These are phyloP conservation scores for Pseudopithomyces chartarum DNA, from an alignment of 2,329 filamentous ascomycete species.

Conservation along the genomic window DNA sequence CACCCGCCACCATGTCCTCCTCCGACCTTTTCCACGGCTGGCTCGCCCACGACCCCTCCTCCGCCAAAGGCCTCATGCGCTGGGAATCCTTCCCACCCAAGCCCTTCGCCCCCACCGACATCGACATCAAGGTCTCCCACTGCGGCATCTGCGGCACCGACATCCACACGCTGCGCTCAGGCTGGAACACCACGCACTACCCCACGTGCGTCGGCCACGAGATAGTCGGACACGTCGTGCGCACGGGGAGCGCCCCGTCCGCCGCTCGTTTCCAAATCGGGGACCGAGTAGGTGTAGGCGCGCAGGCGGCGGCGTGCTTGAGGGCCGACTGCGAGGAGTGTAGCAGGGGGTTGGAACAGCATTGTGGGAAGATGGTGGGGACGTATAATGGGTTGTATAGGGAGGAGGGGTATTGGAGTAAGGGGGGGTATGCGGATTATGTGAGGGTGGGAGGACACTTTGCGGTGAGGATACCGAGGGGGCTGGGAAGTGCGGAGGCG, in stretches of 20 bases:
- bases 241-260: conserved; percentile 44
- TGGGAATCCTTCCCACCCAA: conserved; percentile 57
- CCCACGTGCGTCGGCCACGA: conserved; percentile 50
- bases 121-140: conserved; percentile 42
- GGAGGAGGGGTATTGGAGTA: conserved; percentile 64
- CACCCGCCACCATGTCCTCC: conserved; percentile 12
- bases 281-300: conserved; percentile 62
- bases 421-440: conserved; percentile 66
- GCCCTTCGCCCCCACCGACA: conserved; percentile 40
- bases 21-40: conserved; percentile 61
- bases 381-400: conserved; percentile 65
- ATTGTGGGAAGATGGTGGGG: conserved; percentile 55
- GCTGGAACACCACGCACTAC: conserved; percentile 53
- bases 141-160: conserved; percentile 45
- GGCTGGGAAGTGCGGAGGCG: conserved; percentile 55
- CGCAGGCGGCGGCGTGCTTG: conserved; percentile 56
- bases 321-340: conserved; percentile 59
- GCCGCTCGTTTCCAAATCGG: conserved; percentile 60
- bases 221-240: conserved; percentile 47
- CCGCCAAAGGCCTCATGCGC: conserved; percentile 59
- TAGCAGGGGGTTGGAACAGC: conserved; percentile 49
- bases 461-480: conserved; percentile 60
- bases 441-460: conserved; percentile 64
- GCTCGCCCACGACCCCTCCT: conserved; percentile 57
- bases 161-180: conserved; percentile 46